Base-by-base conservation (phyloP, 2,329 filamentous ascomycete genomes). In the Phyllosticta citriasiana region DNA sequence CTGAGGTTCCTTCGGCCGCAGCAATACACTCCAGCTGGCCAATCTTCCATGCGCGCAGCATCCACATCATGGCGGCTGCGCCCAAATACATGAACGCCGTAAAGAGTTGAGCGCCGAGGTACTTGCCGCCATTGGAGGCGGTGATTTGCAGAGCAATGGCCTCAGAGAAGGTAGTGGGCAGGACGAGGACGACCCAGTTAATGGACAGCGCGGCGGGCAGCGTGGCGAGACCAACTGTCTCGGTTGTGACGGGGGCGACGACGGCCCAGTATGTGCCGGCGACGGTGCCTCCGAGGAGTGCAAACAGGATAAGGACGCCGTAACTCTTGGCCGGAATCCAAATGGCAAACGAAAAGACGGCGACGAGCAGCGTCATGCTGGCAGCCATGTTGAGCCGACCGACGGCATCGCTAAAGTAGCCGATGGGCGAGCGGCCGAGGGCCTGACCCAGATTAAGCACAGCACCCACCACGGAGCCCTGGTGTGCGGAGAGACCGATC, bases 381-480 rank as follows among this genome's bases (percentile, higher is more conserved):
- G 77, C 80, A 0, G 88, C 86, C 74, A 91, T 85, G 68, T 93
- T 92, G 66, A 93, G 81, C 10, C 88, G 80, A 0, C 89, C 89
- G 7, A 86, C 79, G 1, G 73, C 76, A 70, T 93, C 89, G 62
- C 84, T 88, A 62, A 86, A 86, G 62, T 88, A 84, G 0, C 89
- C 89, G 53, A 93, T 86, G 0, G 86, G 73, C 1, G 88, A 88
- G 12, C 89, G 79, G 1, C 89, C 89, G 10, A 91, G 63, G 1
- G 81, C 87, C 65, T 86, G 82, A 61, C 81, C 77, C 68, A 87
- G 69, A 70, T 90, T 92, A 66, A 92, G 80, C 47, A 91, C 73
- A 4, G 89, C 89, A n/a, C 84, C 86, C 54, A 90, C 79, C 16
- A 91, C 78, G 0, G 85, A 85, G 6, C 87, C 88, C 68, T 92